Percentiles rank a stretch among this genome's conserved stretches.
phyloP scores from a whole-genome alignment of 2,329 filamentous ascomycete species.

The Botrytis sinoallii region DNA sequence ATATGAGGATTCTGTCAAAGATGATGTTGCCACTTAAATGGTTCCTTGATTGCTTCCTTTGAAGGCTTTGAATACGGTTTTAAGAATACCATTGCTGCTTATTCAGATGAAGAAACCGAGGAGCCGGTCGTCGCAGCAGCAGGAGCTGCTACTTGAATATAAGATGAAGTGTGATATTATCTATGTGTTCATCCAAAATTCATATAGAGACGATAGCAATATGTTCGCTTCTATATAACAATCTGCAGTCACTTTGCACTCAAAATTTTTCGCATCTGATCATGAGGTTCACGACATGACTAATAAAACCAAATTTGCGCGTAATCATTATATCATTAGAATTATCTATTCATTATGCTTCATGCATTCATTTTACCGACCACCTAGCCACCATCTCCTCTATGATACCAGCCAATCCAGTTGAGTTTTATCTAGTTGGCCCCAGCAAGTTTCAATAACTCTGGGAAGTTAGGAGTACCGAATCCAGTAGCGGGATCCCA shows the following conservation, averaged over 20 bases:
- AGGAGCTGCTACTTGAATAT: neutral
- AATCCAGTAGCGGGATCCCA: constrained; percentile 41
- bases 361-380: neutral
- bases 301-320: neutral
- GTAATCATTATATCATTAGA: constrained; percentile 5
- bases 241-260: neutral
- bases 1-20: neutral
- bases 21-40: neutral
- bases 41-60: neutral
- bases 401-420: neutral
- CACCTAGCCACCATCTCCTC: too few species aligned
- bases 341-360: neutral
- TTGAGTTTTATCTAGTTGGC: neutral
- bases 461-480: constrained; percentile 34
- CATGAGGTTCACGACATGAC: neutral
- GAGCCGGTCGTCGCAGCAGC: neutral
- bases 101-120: too few species aligned
- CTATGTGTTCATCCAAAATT: neutral
- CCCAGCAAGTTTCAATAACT: constrained; percentile 6
- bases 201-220: neutral
- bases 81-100: neutral
- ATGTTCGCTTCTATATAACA: neutral
- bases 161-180: accelerated
- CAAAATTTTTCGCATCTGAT: neutral
- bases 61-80: neutral